Conservation (phyloP, 768 basidiomycete species). For the Serendipita indica region DNA sequence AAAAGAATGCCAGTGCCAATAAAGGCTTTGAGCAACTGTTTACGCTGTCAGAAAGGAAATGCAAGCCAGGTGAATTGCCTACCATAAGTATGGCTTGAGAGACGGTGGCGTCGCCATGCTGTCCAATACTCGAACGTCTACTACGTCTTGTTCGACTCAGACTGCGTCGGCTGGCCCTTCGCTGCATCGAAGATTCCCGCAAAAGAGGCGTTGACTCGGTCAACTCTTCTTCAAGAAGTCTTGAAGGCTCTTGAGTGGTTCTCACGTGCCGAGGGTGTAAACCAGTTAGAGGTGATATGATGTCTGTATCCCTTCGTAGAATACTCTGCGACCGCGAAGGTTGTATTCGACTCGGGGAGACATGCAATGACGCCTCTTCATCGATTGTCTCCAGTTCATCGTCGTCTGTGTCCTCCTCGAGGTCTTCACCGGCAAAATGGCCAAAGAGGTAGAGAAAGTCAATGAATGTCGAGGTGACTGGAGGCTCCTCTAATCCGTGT, state of each 20-base stretch:
- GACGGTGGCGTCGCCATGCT: slow-evolving; percentile 75
- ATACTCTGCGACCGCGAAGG: slow-evolving; percentile 7
- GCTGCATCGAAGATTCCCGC: slow-evolving; percentile 18
- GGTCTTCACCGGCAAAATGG: slow-evolving; percentile 88
- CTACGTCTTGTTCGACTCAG: slow-evolving; percentile 27
- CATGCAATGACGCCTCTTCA: slow-evolving; percentile 23
- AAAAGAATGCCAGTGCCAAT: slow-evolving; percentile 93
- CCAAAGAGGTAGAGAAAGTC: slow-evolving; percentile 93
- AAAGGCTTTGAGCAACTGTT: slow-evolving; percentile 78
- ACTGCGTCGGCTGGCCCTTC: slow-evolving; percentile 34
- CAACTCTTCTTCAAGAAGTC: slow-evolving; percentile 8
- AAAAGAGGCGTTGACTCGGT: slow-evolving; percentile 21
- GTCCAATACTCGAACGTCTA: slow-evolving; percentile 34
- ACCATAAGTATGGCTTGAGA: slow-evolving; percentile 91
- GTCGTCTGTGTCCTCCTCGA: slow-evolving; percentile 73
- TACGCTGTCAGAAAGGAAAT: neutral
- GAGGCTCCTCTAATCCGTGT: slow-evolving; percentile 41
- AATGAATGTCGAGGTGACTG: slow-evolving; percentile 37
- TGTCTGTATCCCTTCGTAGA: neutral
- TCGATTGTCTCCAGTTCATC: slow-evolving; percentile 49
- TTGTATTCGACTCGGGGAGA: slow-evolving; percentile 10
- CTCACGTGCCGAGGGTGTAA: neutral
- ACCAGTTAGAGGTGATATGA: neutral
- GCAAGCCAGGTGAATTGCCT: slow-evolving; percentile 16
- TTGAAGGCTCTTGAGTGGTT: neutral